These are phyloP conservation scores for Plicaturopsis crispa DNA, from an alignment of 768 basidiomycete species.

Conservation along the genomic window DNA sequence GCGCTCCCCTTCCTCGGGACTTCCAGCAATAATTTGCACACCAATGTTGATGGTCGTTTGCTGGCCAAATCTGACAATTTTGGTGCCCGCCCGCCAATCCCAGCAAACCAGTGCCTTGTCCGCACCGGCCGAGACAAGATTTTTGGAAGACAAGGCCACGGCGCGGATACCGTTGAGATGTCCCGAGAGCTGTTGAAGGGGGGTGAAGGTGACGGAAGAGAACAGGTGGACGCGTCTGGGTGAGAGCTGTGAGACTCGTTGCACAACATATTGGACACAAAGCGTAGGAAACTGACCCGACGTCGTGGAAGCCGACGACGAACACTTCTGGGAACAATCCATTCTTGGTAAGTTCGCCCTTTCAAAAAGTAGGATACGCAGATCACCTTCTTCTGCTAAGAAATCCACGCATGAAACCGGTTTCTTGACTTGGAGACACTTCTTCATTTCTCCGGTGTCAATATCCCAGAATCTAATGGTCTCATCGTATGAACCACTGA, in stretches of 20 bases:
- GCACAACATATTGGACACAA: too few species aligned
- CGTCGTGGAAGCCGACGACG: constrained; percentile 88
- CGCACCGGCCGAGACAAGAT: constrained; percentile 81
- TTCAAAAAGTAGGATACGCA: too few species aligned
- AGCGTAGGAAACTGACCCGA: constrained; percentile 56
- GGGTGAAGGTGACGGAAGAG: constrained; percentile 78
- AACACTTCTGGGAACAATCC: constrained; percentile 69
- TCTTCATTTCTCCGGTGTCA: constrained; percentile 55
- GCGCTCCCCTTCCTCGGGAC: constrained; percentile 57
- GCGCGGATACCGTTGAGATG: constrained; percentile 88
- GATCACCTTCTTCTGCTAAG: constrained; percentile 72
- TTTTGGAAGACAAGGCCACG: constrained; percentile 77
- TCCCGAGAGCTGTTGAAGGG: constrained; percentile 76
- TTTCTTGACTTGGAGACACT: constrained; percentile 79
- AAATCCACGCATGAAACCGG: constrained; percentile 89
- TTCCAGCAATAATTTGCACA: constrained; percentile 68
- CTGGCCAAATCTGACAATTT: constrained; percentile 87
- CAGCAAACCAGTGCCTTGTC: constrained; percentile 74
- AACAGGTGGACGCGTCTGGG: constrained; percentile 83
- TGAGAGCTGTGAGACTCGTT: not conserved
- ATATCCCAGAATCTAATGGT: constrained; percentile 93
- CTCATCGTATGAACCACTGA: constrained; percentile 89
- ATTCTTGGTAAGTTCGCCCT: not conserved
- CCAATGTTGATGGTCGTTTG: constrained; percentile 91
- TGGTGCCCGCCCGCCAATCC: constrained; percentile 86